Evolutionary conservation across 306 rosid species (phyloP).

Genomic region (Dalbergia cultrata): DNA sequence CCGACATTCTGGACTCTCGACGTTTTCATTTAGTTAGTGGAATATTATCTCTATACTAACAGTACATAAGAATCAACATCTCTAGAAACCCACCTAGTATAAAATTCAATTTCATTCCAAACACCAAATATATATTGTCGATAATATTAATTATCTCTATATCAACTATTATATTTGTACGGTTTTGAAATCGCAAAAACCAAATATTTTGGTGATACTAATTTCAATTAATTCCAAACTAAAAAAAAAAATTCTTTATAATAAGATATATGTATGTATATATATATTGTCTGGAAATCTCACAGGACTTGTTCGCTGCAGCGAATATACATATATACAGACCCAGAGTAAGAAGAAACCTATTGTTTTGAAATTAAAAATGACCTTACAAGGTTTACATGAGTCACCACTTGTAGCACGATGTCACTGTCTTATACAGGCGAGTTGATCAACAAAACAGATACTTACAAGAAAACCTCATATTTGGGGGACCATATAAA

Average conservation of each 20-base stretch:
- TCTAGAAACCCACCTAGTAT: background rate
- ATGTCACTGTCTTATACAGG: conserved; percentile 44
- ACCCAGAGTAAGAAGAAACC: conserved; percentile 29
- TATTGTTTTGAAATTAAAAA: conserved; percentile 10
- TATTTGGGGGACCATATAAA: conserved; percentile 48
- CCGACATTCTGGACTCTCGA: background rate
- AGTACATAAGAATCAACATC: background rate
- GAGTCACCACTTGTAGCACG: background rate
- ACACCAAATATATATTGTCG: background rate
- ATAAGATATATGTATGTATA: background rate
- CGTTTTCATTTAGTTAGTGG: background rate
- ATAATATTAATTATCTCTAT: too few species aligned
- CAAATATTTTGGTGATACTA: background rate
- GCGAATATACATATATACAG: background rate
- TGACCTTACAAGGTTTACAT: conserved; percentile 32
- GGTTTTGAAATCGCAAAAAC: background rate
- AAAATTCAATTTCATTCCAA: background rate
- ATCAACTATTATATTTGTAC: too few species aligned
- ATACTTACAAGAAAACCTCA: conserved; percentile 37
- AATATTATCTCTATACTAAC: background rate
- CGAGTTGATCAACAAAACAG: conserved; percentile 44
- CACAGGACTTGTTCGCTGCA: background rate
- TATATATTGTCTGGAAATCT: conserved; percentile 5
- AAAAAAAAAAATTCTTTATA: background rate
- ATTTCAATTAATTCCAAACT: background rate